A percentile compares a stretch with the other conserved stretches of the same genome.
These are phyloP conservation scores for Aureobasidium sp. DNA, from an alignment of 2,329 filamentous ascomycete genomes.

Conservation along the genomic window DNA sequence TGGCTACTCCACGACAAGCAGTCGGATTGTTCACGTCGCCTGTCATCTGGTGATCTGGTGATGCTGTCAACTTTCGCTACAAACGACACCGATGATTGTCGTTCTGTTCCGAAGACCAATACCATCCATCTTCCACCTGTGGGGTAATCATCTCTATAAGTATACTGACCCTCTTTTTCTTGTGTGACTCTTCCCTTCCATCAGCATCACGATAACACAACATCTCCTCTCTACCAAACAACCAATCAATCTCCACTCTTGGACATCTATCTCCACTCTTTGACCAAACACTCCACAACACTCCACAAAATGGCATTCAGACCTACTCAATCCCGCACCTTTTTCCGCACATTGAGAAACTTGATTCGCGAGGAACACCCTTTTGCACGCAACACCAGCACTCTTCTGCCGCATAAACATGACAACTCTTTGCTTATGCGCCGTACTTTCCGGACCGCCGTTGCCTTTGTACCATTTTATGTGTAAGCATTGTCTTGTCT, in stretches of 20 bases:
- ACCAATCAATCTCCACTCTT: conserved; percentile 2
- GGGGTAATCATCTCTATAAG: conserved; percentile 1
- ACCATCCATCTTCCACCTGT: not conserved
- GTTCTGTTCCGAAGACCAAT: not conserved
- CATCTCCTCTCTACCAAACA: not conserved
- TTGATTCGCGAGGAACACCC: conserved; percentile 4
- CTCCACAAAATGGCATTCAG: conserved; percentile 12
- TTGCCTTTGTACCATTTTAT: not conserved
- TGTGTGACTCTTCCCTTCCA: conserved; percentile 1
- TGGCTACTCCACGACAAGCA: not conserved
- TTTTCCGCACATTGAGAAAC: conserved; percentile 13
- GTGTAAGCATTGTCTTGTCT: not conserved
- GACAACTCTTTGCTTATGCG: not conserved
- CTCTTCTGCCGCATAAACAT: not conserved
- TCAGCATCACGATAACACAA: not conserved
- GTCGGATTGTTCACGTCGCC: not conserved
- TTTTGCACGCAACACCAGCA: conserved; percentile 10
- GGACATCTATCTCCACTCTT: not conserved
- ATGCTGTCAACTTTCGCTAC: not conserved
- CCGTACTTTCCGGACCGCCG: not conserved
- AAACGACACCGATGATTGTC: not conserved
- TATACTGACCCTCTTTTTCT: not conserved
- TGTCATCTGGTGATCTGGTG: conserved; percentile 15
- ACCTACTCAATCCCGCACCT: conserved; percentile 14
- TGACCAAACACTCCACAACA: not conserved